A percentile compares a stretch with the other conserved stretches of the same genome.
Conservation (phyloP, 2,329 filamentous ascomycete species). For the Drechslerella dactyloides region DNA sequence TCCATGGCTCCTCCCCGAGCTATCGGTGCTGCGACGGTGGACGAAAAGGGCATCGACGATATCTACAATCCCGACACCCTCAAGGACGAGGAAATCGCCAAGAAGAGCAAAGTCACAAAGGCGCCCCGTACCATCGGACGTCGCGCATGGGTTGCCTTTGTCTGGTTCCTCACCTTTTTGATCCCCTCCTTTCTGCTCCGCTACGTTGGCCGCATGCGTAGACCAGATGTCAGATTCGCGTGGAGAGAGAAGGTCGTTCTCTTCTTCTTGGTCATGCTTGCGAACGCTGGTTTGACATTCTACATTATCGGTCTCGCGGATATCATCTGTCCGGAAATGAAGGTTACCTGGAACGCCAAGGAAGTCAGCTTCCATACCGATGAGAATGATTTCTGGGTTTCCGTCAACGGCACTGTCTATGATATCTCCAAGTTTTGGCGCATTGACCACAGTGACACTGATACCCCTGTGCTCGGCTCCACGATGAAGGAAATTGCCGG, state of each 20-base stretch:
- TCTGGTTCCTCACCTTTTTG: conserved; percentile 91
- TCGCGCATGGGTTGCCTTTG: conserved; percentile 78
- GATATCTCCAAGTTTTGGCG: conserved; percentile 88
- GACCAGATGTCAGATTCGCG: conserved; percentile 93
- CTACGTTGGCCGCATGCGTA: conserved; percentile 91
- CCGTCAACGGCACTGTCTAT: conserved; percentile 85
- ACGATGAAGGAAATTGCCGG: conserved; percentile 82
- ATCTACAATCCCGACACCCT: conserved; percentile 39
- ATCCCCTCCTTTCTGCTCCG: conserved; percentile 84
- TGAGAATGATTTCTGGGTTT: conserved; percentile 82
- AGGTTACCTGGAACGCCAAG: conserved; percentile 81
- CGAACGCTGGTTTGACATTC: conserved; percentile 85
- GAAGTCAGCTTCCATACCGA: conserved; percentile 75
- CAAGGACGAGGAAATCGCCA: conserved; percentile 45
- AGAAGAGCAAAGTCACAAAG: conserved; percentile 32
- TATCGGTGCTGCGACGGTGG: conserved; percentile 50
- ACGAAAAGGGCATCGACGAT: conserved; percentile 34
- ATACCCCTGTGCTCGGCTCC: conserved; percentile 65
- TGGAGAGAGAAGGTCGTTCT: conserved; percentile 95
- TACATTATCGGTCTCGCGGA: conserved; percentile 88
- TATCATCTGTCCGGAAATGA: conserved; percentile 84
- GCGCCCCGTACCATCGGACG: conserved; percentile 63
- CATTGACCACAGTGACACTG: conserved; percentile 77
- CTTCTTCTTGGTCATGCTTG: conserved; percentile 76
- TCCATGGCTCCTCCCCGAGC: conserved; percentile 59